A percentile compares a stretch with the other conserved stretches of the same genome.
Evolutionary conservation across 345 rosid genomes (phyloP).

Genomic region (Adansonia digitata): DNA sequence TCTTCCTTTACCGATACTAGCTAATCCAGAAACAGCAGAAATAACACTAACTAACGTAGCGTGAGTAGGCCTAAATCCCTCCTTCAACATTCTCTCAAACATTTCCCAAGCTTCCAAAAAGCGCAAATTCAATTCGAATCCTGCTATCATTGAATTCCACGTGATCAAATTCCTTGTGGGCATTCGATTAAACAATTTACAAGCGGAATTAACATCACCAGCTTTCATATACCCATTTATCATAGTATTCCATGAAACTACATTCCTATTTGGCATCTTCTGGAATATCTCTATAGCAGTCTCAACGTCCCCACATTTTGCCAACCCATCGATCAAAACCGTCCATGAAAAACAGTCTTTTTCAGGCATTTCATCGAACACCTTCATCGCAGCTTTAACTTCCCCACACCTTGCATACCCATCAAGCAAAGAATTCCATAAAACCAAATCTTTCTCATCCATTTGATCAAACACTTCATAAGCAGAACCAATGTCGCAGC

Average conservation of each 20-base stretch:
- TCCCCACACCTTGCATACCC: slow-evolving; percentile 21
- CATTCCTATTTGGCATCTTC: slow-evolving; percentile 34
- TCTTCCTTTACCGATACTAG: slow-evolving; percentile 42
- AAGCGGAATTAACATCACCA: slow-evolving; percentile 36
- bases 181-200: slow-evolving; percentile 4
- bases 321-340: slow-evolving; percentile 38
- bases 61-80: not conserved
- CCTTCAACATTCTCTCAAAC: slow-evolving; percentile 27
- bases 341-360: slow-evolving; percentile 42
- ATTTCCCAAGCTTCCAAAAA: slow-evolving; percentile 30
- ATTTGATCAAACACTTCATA: not conserved
- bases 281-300: slow-evolving; percentile 35
- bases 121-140: slow-evolving; percentile 27
- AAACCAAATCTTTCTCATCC: not conserved
- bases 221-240: slow-evolving; percentile 28
- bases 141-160: slow-evolving; percentile 42
- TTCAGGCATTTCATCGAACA: slow-evolving; percentile 43
- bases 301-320: slow-evolving; percentile 16
- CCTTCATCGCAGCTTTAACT: slow-evolving; percentile 25
- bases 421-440: not conserved
- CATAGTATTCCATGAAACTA: slow-evolving; percentile 6
- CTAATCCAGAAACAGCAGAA: slow-evolving; percentile 50
- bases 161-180: slow-evolving; percentile 33
- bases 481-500: slow-evolving; percentile 30
- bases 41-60: slow-evolving; percentile 25